Evolutionary conservation across 1,284 basidiomycete species (phyloP).

Genomic region (Malassezia restricta): DNA sequence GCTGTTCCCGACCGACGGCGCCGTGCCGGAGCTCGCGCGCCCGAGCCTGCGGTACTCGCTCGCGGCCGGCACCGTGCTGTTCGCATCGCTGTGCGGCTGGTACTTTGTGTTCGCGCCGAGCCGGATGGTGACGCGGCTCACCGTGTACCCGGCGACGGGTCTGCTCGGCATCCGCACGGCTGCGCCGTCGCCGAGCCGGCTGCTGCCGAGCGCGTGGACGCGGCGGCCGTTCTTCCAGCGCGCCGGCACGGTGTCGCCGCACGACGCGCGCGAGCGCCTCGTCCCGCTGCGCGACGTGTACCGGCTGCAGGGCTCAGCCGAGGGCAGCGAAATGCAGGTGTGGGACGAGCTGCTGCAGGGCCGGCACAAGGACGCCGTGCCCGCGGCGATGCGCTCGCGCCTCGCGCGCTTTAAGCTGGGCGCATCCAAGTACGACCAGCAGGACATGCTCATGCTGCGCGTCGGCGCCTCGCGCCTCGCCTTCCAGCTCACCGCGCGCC

Average conservation of each 20-base stretch:
- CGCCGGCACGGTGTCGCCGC: conserved; percentile 5
- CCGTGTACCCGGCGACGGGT: conserved; percentile 6
- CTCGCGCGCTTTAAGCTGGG: background rate
- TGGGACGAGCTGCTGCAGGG: conserved; percentile 2
- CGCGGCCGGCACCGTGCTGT: conserved; percentile 11
- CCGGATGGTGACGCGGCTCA: conserved; percentile 15
- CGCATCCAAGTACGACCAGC: conserved; percentile 3
- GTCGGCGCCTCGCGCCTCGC: conserved; percentile 16
- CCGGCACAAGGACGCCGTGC: background rate
- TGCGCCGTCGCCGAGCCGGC: conserved; percentile 9
- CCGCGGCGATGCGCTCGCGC: background rate
- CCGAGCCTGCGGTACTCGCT: conserved; percentile 6
- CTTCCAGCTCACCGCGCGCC: conserved; percentile 13
- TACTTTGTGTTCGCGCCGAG: conserved; percentile 18
- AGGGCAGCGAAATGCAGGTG: conserved; percentile 6
- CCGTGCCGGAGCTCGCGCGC: conserved; percentile 5
- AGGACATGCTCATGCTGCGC: conserved; percentile 16
- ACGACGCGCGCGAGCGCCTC: conserved; percentile 9
- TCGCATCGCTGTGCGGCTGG: conserved; percentile 10
- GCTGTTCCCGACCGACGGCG: conserved; percentile 10
- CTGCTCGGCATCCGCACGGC: conserved; percentile 17
- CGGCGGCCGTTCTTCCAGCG: conserved; percentile 9
- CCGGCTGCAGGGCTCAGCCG: conserved; percentile 13
- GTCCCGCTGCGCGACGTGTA: conserved; percentile 9
- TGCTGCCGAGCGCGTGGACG: background rate